phyloP scores from a whole-genome alignment of 768 basidiomycete genomes.

The Leccinum subgranulosum region DNA sequence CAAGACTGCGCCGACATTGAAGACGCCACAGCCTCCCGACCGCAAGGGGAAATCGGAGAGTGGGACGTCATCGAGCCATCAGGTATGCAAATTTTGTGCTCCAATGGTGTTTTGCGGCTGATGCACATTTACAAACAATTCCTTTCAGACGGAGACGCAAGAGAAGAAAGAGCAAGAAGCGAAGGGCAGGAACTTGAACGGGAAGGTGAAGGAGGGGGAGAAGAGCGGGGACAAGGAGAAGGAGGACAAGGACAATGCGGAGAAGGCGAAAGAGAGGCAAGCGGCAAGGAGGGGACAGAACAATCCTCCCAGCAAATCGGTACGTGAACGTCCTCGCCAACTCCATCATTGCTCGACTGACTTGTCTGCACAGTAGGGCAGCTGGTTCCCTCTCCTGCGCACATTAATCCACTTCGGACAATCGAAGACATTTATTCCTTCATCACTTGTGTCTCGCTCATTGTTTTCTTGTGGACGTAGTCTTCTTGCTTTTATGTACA shows the following conservation, averaged over 20 bases:
- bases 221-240: neutral
- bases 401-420: neutral
- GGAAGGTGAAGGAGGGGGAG: neutral
- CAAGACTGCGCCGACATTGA: slow-evolving; percentile 1
- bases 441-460: slow-evolving; percentile 2
- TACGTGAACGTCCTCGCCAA: slow-evolving; percentile 12
- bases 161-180: neutral
- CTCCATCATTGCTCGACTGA: neutral
- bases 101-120: neutral
- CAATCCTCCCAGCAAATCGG: neutral
- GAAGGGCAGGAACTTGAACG: neutral
- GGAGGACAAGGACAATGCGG: neutral
- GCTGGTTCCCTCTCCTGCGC: neutral
- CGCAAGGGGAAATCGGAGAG: neutral
- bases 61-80: neutral
- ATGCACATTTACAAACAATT: slow-evolving; percentile 1
- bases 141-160: neutral
- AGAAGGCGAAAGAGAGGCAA: neutral
- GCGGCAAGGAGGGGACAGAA: neutral
- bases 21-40: slow-evolving; percentile 11
- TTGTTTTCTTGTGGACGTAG: neutral
- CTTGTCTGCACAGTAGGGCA: neutral
- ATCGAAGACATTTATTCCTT: slow-evolving; percentile 9
- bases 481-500: neutral
- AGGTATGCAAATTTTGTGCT: slow-evolving; percentile 3